Evolutionary conservation across 2,329 filamentous ascomycete genomes (phyloP), one percentile per base, ranked within the genome.

Genomic region (Aspergillus persii): DNA sequence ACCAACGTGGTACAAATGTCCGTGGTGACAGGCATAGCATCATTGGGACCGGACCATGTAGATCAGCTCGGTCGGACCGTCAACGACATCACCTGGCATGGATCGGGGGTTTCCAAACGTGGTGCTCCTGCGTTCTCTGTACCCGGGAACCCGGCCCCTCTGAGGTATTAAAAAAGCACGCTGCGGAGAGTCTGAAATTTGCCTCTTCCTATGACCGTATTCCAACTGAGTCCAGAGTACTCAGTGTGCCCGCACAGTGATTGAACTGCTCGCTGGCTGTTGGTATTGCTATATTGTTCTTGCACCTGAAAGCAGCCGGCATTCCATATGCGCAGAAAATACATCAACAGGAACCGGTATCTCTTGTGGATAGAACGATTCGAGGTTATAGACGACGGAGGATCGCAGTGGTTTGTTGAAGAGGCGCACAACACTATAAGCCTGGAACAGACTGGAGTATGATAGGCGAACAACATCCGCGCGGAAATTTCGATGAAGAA

Each of bases 21-120:
- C 0, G 77, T 83, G 0, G 87, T 80, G 0, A 80, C 83, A 0
- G 88, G 83, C 1, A 86, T 91, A 57, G 86, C 83, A 50, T 83
- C 84, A n/a, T 77, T 91, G 8, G 88, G 86, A 3, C 85, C 91
- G 62, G 89, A 91, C 67, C 89, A 91, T 66, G 81, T 89, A 39
- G 81, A 80, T 54, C 80, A 82, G 23, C 79, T 91, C 1, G 89
- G 89, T 3, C 74, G 81, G 18, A 88, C 85, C 0, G 76, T 89
- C 9, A 84, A 84, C 33, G 80, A 86, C 71, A 89, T 91, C 62
- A 86, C 88, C 0, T 90, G 88, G 88, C 87, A 91, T 74, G 91
- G 91, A 74, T 85, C 86, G 1, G 89, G 88, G 1, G 88, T 91
- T 58, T 86, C 90, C 77, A 90, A 90, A 74, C 57, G 69, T 0